phyloP scores from a whole-genome alignment of 2,329 filamentous ascomycete species.

The Fusarium begoniae region DNA sequence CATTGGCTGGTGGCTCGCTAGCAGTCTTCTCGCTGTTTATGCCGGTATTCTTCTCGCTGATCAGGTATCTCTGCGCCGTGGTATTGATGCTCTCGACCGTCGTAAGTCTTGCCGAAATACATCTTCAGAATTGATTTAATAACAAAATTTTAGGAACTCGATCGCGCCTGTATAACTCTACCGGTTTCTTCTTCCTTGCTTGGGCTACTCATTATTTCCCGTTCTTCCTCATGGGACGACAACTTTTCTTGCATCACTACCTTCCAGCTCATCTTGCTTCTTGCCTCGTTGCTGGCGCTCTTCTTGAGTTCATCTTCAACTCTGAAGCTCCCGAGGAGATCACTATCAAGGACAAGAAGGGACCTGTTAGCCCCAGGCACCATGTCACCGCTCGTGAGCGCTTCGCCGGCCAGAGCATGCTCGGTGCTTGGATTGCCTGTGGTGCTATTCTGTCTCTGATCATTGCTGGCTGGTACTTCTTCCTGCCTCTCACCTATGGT shows the following conservation, averaged over 20 bases:
- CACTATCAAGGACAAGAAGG: conserved; percentile 58
- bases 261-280: conserved; percentile 94
- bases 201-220: conserved; percentile 98
- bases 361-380: conserved; percentile 56
- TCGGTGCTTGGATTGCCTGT: conserved; percentile 81
- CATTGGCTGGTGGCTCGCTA: conserved; percentile 95
- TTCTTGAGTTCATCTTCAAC: conserved; percentile 97
- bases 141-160: conserved; percentile 73
- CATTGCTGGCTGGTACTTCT: conserved; percentile 87
- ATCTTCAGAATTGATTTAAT: conserved; percentile 29
- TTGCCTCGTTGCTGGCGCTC: conserved; percentile 85
- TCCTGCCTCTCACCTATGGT: conserved; percentile 94
- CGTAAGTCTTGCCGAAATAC: conserved; percentile 68
- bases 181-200: conserved; percentile 97
- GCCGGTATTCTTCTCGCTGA: conserved; percentile 91
- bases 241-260: conserved; percentile 98
- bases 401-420: conserved; percentile 79
- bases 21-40: conserved; percentile 91
- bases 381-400: conserved; percentile 84
- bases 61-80: conserved; percentile 90
- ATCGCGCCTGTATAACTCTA: conserved; percentile 95
- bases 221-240: conserved; percentile 97
- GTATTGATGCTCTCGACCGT: conserved; percentile 90
- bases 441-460: conserved; percentile 73
- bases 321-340: conserved; percentile 76